Conservation (phyloP, 768 basidiomycete species). For the Pisolithus marmoratus region DNA sequence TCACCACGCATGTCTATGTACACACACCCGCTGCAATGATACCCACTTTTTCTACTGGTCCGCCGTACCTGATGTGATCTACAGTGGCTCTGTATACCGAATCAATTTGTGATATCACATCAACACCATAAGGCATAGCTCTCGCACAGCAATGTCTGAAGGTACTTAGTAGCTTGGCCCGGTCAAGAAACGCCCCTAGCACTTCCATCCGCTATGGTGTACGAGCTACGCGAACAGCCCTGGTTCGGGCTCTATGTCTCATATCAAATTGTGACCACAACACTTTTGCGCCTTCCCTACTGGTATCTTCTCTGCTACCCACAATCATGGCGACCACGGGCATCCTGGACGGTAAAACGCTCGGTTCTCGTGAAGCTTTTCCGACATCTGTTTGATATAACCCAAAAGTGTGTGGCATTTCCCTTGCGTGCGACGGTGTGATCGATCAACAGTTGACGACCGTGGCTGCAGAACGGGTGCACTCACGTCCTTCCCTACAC, state of each 20-base stretch:
- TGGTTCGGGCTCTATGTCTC: slow-evolving; percentile 13
- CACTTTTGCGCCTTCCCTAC: slow-evolving; percentile 17
- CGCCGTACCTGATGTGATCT: neutral
- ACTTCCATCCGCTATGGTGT: neutral
- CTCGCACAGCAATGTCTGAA: no score
- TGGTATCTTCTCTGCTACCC: slow-evolving; percentile 17
- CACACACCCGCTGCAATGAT: slow-evolving; percentile 2
- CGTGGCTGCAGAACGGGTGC: slow-evolving; percentile 12
- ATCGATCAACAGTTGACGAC: neutral
- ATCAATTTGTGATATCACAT: neutral
- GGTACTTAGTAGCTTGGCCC: no score
- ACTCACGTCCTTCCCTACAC: slow-evolving; percentile 14
- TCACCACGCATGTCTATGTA: neutral
- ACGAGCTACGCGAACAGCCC: slow-evolving; percentile 3
- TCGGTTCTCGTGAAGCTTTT: slow-evolving; percentile 15
- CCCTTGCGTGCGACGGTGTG: neutral
- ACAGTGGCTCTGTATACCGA: no score
- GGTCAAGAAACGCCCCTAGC: neutral
- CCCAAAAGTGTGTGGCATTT: slow-evolving; percentile 14
- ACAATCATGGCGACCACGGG: slow-evolving; percentile 19
- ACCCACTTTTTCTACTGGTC: neutral
- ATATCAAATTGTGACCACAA: slow-evolving; percentile 17
- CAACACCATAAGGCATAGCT: neutral
- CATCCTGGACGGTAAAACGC: slow-evolving; percentile 19
- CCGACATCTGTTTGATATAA: slow-evolving; percentile 12